phyloP scores from a whole-genome alignment of 305 asterid species.

The Lippia alba region DNA sequence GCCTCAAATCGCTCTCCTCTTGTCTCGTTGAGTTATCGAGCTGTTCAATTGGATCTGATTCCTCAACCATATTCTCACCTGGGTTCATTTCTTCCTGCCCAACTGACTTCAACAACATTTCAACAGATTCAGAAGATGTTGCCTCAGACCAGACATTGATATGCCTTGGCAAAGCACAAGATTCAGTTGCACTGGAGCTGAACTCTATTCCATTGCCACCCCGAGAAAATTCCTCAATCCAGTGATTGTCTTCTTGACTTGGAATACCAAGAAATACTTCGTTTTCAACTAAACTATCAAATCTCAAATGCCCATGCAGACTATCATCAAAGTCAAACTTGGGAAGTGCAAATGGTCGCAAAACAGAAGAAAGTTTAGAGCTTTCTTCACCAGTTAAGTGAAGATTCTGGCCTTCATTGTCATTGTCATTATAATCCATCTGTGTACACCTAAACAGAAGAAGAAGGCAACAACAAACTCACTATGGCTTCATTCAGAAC shows the following conservation, averaged over 20 bases:
- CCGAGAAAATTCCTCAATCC: constrained; percentile 97
- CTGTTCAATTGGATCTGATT: constrained; percentile 62
- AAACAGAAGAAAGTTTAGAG: constrained; percentile 82
- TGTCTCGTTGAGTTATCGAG: constrained; percentile 49
- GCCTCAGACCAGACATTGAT: constrained; percentile 99
- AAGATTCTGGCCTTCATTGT: constrained; percentile 80
- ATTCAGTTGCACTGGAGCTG: constrained; percentile 79
- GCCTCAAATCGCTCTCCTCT: constrained; percentile 49
- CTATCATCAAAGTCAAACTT: constrained; percentile 94
- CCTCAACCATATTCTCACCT: constrained; percentile 59
- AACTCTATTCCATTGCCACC: constrained; percentile 83
- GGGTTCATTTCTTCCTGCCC: constrained; percentile 89
- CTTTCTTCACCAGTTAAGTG: constrained; percentile 88
- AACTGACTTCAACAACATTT: constrained; percentile 92
- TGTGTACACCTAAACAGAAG: constrained; percentile 61
- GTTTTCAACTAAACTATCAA: constrained; percentile 96
- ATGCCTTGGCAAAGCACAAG: constrained; percentile 92
- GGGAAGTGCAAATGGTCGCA: constrained; percentile 89
- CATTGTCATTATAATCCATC: constrained; percentile 97
- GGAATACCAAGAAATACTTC: constrained; percentile 98
- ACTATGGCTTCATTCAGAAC: constrained; percentile 19
- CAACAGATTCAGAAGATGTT: constrained; percentile 98
- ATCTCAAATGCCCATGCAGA: constrained; percentile 84
- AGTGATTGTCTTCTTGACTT: constrained; percentile 93
- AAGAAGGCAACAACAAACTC: constrained; percentile 23